These are phyloP conservation scores for Pilaira anomala DNA, from an alignment of 192 early-diverging fungal genomes.

Conservation along the genomic window DNA sequence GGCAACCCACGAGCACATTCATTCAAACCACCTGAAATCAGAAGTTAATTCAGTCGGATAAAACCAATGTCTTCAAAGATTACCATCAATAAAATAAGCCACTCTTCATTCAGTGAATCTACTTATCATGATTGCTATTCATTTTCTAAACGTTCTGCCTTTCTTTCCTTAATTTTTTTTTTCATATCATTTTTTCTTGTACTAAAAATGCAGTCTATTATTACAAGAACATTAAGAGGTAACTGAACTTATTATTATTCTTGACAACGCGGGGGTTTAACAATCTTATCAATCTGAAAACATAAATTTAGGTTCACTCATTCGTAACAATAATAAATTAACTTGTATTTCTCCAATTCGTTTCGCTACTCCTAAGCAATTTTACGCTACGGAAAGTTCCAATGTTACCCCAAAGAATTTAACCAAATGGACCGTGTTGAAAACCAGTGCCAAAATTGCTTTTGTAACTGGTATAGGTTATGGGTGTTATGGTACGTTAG, in stretches of 20 bases:
- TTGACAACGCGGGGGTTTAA: no score
- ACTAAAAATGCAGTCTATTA: slow-evolving; percentile 2
- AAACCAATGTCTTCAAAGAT: no score
- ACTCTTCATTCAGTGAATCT: background rate
- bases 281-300: background rate
- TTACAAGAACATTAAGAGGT: slow-evolving; percentile 16
- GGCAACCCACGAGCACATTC: no score
- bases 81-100: no score
- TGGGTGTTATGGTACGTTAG: slow-evolving; percentile 23
- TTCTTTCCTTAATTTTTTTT: background rate
- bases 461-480: slow-evolving; percentile 19
- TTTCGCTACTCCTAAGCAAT: background rate
- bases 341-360: no score
- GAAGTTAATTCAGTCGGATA: no score
- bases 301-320: no score
- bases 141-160: background rate
- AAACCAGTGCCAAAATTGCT: slow-evolving; percentile 9
- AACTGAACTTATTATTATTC: background rate
- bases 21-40: no score
- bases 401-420: background rate
- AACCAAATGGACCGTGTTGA: slow-evolving; percentile 15
- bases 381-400: background rate
- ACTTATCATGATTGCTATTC: background rate
- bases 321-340: no score
- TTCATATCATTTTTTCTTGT: background rate